Conservation (phyloP, 2,329 filamentous ascomycete species). For the Xylaria sp. region DNA sequence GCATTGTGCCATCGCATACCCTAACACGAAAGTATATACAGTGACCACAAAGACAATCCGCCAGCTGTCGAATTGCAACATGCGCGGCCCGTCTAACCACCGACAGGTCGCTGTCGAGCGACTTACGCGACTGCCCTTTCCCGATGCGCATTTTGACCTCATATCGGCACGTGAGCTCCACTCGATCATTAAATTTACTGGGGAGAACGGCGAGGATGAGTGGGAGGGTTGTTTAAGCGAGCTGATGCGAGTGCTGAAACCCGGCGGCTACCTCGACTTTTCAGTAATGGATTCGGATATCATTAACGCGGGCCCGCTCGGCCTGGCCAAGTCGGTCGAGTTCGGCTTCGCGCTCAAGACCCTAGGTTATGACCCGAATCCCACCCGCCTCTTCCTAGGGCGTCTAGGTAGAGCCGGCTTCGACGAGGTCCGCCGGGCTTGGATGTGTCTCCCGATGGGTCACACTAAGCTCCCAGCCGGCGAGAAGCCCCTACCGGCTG, state of each 20-base stretch:
- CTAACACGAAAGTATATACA: slow-evolving; percentile 85
- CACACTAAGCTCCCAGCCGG: slow-evolving; percentile 50
- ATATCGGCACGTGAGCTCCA: slow-evolving; percentile 89
- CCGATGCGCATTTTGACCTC: slow-evolving; percentile 85
- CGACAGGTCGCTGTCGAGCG: slow-evolving; percentile 78
- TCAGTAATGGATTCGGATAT: slow-evolving; percentile 88
- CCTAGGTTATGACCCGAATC: slow-evolving; percentile 84
- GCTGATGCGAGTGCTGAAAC: slow-evolving; percentile 89
- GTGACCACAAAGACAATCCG: slow-evolving; percentile 76
- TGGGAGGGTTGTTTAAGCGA: slow-evolving; percentile 86
- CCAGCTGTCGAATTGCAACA: slow-evolving; percentile 73
- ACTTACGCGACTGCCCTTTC: slow-evolving; percentile 83
- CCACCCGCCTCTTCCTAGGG: slow-evolving; percentile 80
- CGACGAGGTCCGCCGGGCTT: slow-evolving; percentile 78
- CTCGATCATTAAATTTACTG: slow-evolving; percentile 76
- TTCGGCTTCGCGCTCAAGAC: slow-evolving; percentile 90
- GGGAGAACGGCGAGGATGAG: slow-evolving; percentile 75
- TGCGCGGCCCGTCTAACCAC: slow-evolving; percentile 87
- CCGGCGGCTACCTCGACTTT: slow-evolving; percentile 92
- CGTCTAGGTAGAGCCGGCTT: slow-evolving; percentile 80
- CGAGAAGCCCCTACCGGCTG: slow-evolving; percentile 41
- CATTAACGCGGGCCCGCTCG: slow-evolving; percentile 79
- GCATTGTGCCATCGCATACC: slow-evolving; percentile 87
- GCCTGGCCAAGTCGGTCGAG: slow-evolving; percentile 84
- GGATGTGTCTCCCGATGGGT: slow-evolving; percentile 89